phyloP scores from a whole-genome alignment of 1,284 basidiomycete genomes.

The Fistulinella staudtii region DNA sequence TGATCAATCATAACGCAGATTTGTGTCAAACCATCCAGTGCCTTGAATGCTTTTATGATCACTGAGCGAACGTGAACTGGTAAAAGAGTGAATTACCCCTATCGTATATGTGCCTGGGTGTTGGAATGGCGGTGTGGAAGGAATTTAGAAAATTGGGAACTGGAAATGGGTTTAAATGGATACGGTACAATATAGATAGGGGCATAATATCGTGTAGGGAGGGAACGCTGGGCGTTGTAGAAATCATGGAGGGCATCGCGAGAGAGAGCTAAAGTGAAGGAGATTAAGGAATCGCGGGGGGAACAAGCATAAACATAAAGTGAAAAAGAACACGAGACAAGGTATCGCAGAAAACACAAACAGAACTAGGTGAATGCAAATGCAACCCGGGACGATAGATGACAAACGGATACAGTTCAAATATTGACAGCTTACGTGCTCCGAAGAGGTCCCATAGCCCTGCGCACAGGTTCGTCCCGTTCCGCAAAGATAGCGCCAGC shows the following conservation, averaged over 20 bases:
- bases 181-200: background rate
- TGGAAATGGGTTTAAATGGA: background rate
- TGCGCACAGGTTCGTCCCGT: conserved; percentile 28
- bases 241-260: background rate
- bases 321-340: conserved; percentile 5
- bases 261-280: too few species aligned
- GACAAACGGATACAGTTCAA: too few species aligned
- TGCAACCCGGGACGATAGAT: background rate
- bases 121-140: conserved; percentile 1
- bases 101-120: conserved; percentile 7
- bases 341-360: conserved; percentile 13
- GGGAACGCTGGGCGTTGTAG: too few species aligned
- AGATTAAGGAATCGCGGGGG: background rate
- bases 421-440: conserved; percentile 17
- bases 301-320: background rate
- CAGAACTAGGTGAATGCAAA: conserved; percentile 3
- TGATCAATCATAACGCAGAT: too few species aligned
- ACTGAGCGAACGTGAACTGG: too few species aligned
- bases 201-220: conserved; percentile 10
- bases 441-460: conserved; percentile 29
- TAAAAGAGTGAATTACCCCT: too few species aligned
- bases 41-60: too few species aligned
- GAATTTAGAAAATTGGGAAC: conserved; percentile 1
- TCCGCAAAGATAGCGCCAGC: conserved; percentile 28
- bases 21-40: too few species aligned